A percentile compares a stretch with the other conserved stretches of the same genome.
phyloP scores from a whole-genome alignment of 1,139 yeast genomes.

The Pichia terricola region DNA sequence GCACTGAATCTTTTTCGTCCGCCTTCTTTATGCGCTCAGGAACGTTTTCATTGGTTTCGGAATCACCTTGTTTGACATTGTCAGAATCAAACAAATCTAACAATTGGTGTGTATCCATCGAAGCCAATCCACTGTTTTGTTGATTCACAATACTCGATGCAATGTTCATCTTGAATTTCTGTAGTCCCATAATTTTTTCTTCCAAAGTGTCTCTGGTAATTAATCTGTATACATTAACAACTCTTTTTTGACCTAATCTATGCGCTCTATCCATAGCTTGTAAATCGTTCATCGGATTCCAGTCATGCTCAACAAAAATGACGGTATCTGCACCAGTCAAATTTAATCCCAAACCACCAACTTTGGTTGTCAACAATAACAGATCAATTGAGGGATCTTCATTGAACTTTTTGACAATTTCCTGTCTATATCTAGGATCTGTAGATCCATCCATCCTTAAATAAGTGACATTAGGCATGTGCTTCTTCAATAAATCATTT shows the following conservation, averaged over 20 bases:
- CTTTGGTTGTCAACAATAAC: conserved; percentile 84
- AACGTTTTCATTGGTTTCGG: neutral
- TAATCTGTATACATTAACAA: conserved; percentile 71
- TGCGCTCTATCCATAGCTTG: conserved; percentile 99
- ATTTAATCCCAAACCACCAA: conserved; percentile 95
- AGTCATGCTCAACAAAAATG: conserved; percentile 95
- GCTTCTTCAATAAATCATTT: conserved; percentile 69
- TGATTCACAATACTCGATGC: conserved; percentile 95
- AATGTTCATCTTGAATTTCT: conserved; percentile 92
- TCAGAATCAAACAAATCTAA: conserved; percentile 80
- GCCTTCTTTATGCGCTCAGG: neutral
- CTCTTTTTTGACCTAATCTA: conserved; percentile 90
- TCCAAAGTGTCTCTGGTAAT: conserved; percentile 90
- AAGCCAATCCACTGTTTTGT: conserved; percentile 86
- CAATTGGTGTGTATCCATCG: conserved; percentile 95
- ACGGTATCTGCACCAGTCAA: conserved; percentile 98
- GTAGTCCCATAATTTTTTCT: conserved; percentile 97
- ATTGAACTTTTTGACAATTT: conserved; percentile 84
- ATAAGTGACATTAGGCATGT: conserved; percentile 86
- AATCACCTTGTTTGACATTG: conserved; percentile 24
- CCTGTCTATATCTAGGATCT: conserved; percentile 87
- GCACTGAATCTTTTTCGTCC: conserved; percentile 27
- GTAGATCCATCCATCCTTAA: conserved; percentile 94
- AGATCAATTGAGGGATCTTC: conserved; percentile 97
- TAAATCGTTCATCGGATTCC: conserved; percentile 99